Evolutionary conservation across 306 rosid genomes (phyloP).

Genomic region (Gleditsia sinensis): DNA sequence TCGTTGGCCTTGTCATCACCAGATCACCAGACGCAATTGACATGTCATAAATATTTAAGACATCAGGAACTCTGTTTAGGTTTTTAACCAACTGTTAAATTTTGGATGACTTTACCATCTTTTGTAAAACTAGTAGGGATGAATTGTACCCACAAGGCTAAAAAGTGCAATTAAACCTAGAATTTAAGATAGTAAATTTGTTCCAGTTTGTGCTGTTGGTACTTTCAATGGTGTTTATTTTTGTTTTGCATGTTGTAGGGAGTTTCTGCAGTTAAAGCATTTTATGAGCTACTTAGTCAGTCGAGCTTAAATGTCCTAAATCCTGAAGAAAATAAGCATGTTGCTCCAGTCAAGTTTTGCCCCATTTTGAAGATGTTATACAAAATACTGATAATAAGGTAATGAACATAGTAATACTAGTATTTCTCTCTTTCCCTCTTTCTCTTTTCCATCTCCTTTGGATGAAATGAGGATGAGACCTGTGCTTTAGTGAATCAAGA

Average conservation of each 20-base stretch:
- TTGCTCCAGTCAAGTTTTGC: slow-evolving; percentile 85
- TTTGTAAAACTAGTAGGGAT: no score
- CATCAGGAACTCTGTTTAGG: no score
- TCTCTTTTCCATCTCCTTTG: not conserved
- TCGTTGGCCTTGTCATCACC: no score
- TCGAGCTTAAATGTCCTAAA: slow-evolving; percentile 68
- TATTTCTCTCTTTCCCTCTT: not conserved
- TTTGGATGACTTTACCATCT: no score
- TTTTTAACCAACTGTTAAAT: no score
- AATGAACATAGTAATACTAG: not conserved
- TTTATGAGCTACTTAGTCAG: slow-evolving; percentile 81
- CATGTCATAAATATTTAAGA: no score
- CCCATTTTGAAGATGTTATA: slow-evolving; percentile 82
- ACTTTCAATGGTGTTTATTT: not conserved
- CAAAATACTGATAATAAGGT: slow-evolving; percentile 74
- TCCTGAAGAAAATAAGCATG: slow-evolving; percentile 72
- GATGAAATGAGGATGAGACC: not conserved
- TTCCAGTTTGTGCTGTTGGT: not conserved
- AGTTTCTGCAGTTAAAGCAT: slow-evolving; percentile 89
- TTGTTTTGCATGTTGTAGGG: slow-evolving; percentile 58
- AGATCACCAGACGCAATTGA: no score
- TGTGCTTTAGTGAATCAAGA: no score
- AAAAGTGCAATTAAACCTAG: no score
- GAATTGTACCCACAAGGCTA: no score
- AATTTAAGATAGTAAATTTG: not conserved